Evolutionary conservation across 306 rosid species (phyloP), one percentile per base, ranked within the genome.

Genomic region (Clitoria ternatea): DNA sequence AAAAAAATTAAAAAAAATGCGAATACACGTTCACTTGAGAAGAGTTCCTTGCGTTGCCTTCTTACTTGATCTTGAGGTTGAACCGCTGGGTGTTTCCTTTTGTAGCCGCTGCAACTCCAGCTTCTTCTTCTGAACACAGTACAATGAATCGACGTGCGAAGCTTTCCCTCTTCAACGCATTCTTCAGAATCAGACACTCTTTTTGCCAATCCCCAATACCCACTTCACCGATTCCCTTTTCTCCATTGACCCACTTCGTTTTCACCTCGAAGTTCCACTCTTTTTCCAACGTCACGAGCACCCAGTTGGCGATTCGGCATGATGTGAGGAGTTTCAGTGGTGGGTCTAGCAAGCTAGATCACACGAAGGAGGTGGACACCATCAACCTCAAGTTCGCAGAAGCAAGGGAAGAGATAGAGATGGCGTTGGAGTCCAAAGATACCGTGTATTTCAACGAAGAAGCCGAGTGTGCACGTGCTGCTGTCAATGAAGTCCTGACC

Each of bases 401-500:
- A 70, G 98, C 98, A 2, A 87, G 98, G 76, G 96, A 94, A 69
- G 98, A 94, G 83, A 90, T 94, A 74, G 96, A 94, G 81, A 84
- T 75, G 90, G 97, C 96, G 1, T 65, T 90, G 96, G 98, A 94
- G 36, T 94, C 98, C 27, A 90, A 85, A 68, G 98, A 94, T 17
- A 90, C 98, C 0, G 97, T 94, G 1, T 94, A 89, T 77, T 94
- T 90, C 62, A 74, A 94, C 12, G 98, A 94, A 52, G 98, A 94
- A 70, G 98, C 97, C 0, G 97, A 89, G 78, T 90, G 97, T 77
- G 97, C 96, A n/a, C 91, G 98, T 32, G 84, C 76, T 47, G 94
- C 92, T 2, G 97, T 81, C 57, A 77, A 82, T 12, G 91, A 90
- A 53, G 96, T 90, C 4, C 3, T 90, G 40, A 69, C 70, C 7